Percentiles rank a stretch among this genome's conserved stretches.
Conservation (phyloP, 2,329 filamentous ascomycete species). For the Neopestalotiopsis sp. region DNA sequence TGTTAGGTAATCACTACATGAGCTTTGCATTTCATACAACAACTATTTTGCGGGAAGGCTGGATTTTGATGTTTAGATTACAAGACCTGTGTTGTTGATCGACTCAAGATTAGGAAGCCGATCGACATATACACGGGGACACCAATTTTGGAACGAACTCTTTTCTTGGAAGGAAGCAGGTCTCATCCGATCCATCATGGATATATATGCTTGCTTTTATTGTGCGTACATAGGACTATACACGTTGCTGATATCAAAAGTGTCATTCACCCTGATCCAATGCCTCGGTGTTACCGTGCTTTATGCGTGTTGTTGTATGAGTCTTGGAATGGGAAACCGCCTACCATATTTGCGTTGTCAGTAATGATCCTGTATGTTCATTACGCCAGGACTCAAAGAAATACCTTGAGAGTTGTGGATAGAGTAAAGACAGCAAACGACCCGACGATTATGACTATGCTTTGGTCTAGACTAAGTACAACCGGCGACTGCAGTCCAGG, state of each 20-base stretch:
- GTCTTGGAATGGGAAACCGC: no score
- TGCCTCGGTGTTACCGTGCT: no score
- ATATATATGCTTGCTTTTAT: slow-evolving; percentile 1
- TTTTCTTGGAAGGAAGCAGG: slow-evolving; percentile 11
- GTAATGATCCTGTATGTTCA: no score
- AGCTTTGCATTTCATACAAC: neutral
- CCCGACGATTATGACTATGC: no score
- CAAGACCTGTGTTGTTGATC: neutral
- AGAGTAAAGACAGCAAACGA: no score
- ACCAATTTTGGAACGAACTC: slow-evolving; percentile 7
- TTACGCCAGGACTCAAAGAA: no score
- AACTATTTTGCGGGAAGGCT: neutral
- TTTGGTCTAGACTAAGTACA: no score
- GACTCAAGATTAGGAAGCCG: neutral
- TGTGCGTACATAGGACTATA: neutral
- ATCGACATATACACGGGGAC: neutral
- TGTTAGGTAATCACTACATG: slow-evolving; percentile 25
- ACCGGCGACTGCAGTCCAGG: no score
- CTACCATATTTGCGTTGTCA: no score
- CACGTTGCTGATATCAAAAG: neutral
- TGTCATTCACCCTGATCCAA: neutral
- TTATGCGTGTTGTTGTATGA: no score
- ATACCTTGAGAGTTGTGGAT: no score
- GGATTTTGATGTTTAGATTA: neutral
- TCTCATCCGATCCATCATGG: neutral